These are phyloP conservation scores for Flaveria sonorensis DNA, from an alignment of 129 eudicot species.

Conservation along the genomic window DNA sequence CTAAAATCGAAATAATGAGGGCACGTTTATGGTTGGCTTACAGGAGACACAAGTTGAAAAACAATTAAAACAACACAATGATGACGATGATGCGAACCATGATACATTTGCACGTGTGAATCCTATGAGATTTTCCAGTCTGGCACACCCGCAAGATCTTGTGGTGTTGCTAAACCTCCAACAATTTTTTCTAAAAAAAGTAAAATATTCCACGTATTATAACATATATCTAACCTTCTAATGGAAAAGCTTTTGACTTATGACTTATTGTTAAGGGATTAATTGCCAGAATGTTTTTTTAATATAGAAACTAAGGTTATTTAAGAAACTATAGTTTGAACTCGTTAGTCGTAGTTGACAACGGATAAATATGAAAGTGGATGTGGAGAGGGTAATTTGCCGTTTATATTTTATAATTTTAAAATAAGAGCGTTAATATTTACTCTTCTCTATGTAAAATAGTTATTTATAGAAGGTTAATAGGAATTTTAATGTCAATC, in stretches of 20 bases:
- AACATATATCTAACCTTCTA: conserved; percentile 8
- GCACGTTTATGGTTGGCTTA: conserved; percentile 38
- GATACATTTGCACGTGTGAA: conserved; percentile 32
- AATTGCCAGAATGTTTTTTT: no score
- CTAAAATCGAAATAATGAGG: conserved; percentile 9
- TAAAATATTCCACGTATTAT: conserved; percentile 11
- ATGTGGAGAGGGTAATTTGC: no score
- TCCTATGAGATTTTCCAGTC: conserved; percentile 20
- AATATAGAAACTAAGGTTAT: no score
- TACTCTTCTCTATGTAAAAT: no score
- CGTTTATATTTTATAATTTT: no score
- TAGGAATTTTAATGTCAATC: no score
- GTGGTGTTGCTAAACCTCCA: conserved; percentile 33
- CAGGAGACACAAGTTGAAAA: conserved; percentile 38
- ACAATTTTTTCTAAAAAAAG: background rate
- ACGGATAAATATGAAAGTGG: no score
- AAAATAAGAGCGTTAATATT: no score
- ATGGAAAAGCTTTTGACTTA: background rate
- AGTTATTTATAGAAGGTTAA: no score
- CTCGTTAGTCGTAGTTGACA: no score
- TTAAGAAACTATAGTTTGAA: no score
- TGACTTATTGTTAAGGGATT: background rate
- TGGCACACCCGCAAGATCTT: conserved; percentile 28
- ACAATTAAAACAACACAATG: conserved; percentile 28
- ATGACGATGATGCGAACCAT: conserved; percentile 31